Base-by-base conservation (phyloP, 306 rosid genomes). In the Ziziphus jujuba region DNA sequence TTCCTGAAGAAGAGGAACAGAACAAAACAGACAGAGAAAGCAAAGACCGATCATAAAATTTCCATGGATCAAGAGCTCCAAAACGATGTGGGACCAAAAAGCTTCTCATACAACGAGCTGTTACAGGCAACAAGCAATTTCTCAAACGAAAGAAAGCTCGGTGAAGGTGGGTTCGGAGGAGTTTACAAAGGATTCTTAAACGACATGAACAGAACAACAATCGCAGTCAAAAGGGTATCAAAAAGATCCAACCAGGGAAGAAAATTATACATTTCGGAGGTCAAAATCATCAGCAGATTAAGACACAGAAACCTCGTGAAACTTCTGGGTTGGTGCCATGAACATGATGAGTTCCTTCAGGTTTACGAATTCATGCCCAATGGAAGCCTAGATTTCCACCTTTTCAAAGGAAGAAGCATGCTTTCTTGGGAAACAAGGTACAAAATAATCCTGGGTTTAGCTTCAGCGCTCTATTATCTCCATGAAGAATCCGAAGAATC, bases 81-180 rank as follows among this genome's bases (percentile, higher is more conserved):
- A 12, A 47, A 22, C 23, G 61, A 45, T 34, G 14, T 43, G 0
- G 66, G 66, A 17, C 75, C 68, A 5, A 51, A 54, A 20, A 36
- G 61, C 49, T 71, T 50, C 55, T 19, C 68, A 34, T 60, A 60
- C 17, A 34, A n/a, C 2, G 67, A 60, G 23, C 43, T 71, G 22
- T n/a, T 45, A 8, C 9, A 9, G 13, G 68, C 75, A 12, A 61
- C 75, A 36, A 47, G 8, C 20, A 1, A 31, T 38, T 70, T 61
- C n/a, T 34, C 67, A 4, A 49, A 61, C 20, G 59, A 36, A 15
- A 63, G 60, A 13, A 70, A 53, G 60, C 67, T 51, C 34, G 75
- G 75, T 13, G 43, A 71, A 45, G 75, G 75, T 36, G 68, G 68
- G 21, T 71, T 63, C 19, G 75, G 75, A 59, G 60, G 57, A 7